phyloP scores from a whole-genome alignment of 116 monocot genomes.

The Cymodocea nodosa region DNA sequence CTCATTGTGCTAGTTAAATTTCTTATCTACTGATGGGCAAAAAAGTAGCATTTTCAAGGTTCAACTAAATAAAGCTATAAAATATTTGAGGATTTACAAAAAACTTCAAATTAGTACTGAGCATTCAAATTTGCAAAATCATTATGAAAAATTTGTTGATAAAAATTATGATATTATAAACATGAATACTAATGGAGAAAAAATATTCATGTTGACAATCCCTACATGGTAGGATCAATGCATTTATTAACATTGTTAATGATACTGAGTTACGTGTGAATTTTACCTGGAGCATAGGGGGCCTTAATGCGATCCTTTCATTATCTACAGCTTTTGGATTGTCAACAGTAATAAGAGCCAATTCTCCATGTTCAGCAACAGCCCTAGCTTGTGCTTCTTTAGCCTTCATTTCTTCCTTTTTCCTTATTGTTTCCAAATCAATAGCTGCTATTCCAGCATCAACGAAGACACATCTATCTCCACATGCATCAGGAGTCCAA shows the following conservation, averaged over 20 bases:
- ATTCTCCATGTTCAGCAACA: slow-evolving; percentile 79
- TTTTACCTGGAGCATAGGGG: slow-evolving; percentile 90
- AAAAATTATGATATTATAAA: neutral
- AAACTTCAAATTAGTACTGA: no score
- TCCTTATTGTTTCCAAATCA: slow-evolving; percentile 88
- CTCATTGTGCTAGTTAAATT: no score
- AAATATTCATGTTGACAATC: no score
- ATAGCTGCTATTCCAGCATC: slow-evolving; percentile 97
- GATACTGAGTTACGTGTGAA: neutral
- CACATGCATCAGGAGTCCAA: neutral
- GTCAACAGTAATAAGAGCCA: slow-evolving; percentile 88
- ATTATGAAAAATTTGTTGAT: no score
- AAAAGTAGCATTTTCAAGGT: no score
- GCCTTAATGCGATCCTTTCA: slow-evolving; percentile 72
- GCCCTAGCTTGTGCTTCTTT: slow-evolving; percentile 84
- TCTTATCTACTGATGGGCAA: no score
- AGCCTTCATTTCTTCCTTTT: slow-evolving; percentile 92
- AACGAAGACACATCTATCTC: slow-evolving; percentile 84
- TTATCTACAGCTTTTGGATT: slow-evolving; percentile 36
- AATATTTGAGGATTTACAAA: no score
- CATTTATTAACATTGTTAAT: no score
- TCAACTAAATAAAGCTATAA: no score
- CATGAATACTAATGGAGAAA: neutral
- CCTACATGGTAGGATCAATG: no score
- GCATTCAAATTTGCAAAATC: no score